A percentile compares a stretch with the other conserved stretches of the same genome.
These are phyloP conservation scores for Ustilago crameri DNA, from an alignment of 1,284 basidiomycete species.

Conservation along the genomic window DNA sequence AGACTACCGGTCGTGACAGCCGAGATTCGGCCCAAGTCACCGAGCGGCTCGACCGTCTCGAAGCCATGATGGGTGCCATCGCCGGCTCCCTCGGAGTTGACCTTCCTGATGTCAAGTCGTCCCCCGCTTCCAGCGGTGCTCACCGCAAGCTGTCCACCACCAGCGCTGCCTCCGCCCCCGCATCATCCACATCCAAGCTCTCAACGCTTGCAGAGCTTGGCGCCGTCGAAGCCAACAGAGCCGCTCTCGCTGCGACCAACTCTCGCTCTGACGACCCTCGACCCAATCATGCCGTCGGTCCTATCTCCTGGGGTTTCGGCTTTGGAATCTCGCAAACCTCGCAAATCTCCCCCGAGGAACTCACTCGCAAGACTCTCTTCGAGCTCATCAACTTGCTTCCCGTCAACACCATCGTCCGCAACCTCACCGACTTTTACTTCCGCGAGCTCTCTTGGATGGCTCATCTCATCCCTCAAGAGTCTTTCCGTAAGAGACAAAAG, in stretches of 20 bases:
- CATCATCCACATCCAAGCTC: constrained; percentile 32
- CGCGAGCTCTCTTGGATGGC: constrained; percentile 51
- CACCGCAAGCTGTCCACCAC: constrained; percentile 21
- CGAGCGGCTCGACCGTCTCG: constrained; percentile 53
- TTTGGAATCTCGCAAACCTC: constrained; percentile 47
- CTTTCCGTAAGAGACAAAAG: constrained; percentile 25
- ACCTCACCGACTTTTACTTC: constrained; percentile 42
- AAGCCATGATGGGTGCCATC: constrained; percentile 53
- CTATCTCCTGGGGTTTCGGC: constrained; percentile 43
- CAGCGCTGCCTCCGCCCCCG: constrained; percentile 15
- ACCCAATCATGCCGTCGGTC: constrained; percentile 12
- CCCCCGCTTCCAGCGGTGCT: constrained; percentile 1
- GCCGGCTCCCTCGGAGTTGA: constrained; percentile 40
- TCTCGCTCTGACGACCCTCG: constrained; percentile 1
- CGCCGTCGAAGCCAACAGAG: constrained; percentile 36
- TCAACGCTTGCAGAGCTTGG: constrained; percentile 50
- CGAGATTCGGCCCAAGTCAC: constrained; percentile 32
- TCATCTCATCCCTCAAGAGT: constrained; percentile 39
- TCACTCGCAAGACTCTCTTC: constrained; percentile 42
- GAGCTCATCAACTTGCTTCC: constrained; percentile 44
- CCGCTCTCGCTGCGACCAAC: constrained; percentile 24
- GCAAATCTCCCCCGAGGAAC: constrained; percentile 28
- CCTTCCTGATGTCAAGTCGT: constrained; percentile 24
- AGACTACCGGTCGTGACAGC: constrained; percentile 49
- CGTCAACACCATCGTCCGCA: constrained; percentile 26